Conservation (phyloP, 192 early-diverging fungal species). For the Coemansia sp. region DNA sequence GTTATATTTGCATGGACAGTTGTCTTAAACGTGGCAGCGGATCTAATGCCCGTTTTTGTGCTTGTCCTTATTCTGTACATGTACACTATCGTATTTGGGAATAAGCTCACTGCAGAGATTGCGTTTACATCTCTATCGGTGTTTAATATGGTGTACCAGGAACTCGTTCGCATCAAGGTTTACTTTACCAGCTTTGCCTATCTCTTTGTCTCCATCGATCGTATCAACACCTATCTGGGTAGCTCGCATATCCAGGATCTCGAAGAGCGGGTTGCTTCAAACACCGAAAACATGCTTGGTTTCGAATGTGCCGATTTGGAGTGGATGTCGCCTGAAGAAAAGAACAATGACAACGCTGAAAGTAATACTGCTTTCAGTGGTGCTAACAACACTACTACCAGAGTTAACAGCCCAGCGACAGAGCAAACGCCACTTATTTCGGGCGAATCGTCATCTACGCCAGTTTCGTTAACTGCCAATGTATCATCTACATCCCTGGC, state of each 20-base stretch:
- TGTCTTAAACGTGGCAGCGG: slow-evolving; percentile 51
- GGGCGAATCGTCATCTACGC: neutral
- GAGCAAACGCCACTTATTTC: slow-evolving; percentile 20
- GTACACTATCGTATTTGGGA: slow-evolving; percentile 61
- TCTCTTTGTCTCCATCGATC: slow-evolving; percentile 61
- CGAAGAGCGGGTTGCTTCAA: slow-evolving; percentile 23
- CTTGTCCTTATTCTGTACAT: slow-evolving; percentile 59
- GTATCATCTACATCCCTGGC: neutral
- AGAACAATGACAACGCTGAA: no score
- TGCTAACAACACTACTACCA: no score
- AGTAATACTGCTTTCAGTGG: neutral
- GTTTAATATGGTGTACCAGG: slow-evolving; percentile 62
- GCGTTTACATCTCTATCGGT: slow-evolving; percentile 73
- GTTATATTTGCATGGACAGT: slow-evolving; percentile 56
- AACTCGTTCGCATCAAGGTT: slow-evolving; percentile 60
- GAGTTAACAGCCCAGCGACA: neutral
- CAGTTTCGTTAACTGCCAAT: neutral
- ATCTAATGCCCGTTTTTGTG: slow-evolving; percentile 61
- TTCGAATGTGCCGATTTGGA: slow-evolving; percentile 38
- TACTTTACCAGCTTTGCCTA: slow-evolving; percentile 59
- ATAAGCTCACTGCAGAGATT: slow-evolving; percentile 62
- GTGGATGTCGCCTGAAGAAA: slow-evolving; percentile 17
- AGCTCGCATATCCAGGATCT: slow-evolving; percentile 66
- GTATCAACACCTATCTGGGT: slow-evolving; percentile 72
- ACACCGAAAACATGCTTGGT: slow-evolving; percentile 9